Evolutionary conservation across 2,329 filamentous ascomycete species (phyloP).

Genomic region (Colletotrichum higginsianum): DNA sequence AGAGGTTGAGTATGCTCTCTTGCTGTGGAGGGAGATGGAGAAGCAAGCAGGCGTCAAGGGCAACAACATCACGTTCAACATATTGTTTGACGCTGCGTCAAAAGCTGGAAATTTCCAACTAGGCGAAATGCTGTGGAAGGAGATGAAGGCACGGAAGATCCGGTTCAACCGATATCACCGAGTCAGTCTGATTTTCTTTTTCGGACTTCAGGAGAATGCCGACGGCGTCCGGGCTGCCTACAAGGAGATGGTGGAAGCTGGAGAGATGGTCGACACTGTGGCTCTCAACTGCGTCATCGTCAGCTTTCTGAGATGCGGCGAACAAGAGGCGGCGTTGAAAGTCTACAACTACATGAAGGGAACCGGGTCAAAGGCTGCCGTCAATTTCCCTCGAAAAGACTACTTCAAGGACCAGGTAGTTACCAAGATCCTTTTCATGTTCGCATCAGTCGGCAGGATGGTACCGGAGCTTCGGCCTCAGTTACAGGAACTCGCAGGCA

Average conservation of each 20-base stretch:
- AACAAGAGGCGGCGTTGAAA: constrained; percentile 82
- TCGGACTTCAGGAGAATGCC: constrained; percentile 82
- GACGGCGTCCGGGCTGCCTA: constrained; percentile 84
- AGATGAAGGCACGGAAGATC: constrained; percentile 81
- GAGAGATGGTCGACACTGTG: constrained; percentile 89
- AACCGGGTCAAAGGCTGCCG: constrained; percentile 60
- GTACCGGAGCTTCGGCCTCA: constrained; percentile 67
- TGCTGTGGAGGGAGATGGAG: constrained; percentile 94
- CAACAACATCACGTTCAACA: constrained; percentile 90
- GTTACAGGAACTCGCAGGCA: constrained; percentile 74
- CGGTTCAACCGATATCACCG: constrained; percentile 84
- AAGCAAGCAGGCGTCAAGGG: constrained; percentile 73
- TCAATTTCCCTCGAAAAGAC: constrained; percentile 59
- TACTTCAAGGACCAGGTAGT: constrained; percentile 65
- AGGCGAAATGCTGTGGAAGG: constrained; percentile 86
- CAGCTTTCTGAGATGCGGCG: constrained; percentile 82
- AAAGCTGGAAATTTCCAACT: constrained; percentile 88
- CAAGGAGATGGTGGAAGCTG: constrained; percentile 83
- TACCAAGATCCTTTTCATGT: constrained; percentile 71
- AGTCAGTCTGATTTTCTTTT: constrained; percentile 86
- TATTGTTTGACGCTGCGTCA: constrained; percentile 89
- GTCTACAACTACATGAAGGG: constrained; percentile 89
- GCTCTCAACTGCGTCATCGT: constrained; percentile 90
- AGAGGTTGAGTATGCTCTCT: constrained; percentile 78
- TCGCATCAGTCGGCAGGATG: constrained; percentile 67